A percentile compares a stretch with the other conserved stretches of the same genome.
These are phyloP conservation scores for Tetrahymena borealis DNA, from an alignment of 73 alveolate species.

Conservation along the genomic window DNA sequence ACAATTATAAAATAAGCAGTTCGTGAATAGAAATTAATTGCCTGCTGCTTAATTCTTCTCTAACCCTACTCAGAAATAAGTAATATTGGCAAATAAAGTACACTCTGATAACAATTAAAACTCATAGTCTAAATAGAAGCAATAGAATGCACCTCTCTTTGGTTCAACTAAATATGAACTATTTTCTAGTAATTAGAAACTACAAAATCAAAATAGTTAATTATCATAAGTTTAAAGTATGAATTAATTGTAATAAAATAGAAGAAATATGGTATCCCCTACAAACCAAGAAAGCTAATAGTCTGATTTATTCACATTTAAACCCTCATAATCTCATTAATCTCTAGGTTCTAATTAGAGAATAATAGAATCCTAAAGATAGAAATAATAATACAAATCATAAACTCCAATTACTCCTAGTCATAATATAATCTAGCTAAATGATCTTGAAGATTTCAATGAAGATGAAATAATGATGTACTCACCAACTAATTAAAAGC, in stretches of 20 bases:
- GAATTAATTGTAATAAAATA: not conserved
- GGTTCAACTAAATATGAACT: too few relatives aligned
- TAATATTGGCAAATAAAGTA: not conserved
- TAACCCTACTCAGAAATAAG: not conserved
- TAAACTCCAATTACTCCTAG: not conserved
- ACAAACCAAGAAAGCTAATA: not conserved
- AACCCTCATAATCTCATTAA: not conserved
- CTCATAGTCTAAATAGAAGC: not conserved
- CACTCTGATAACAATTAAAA: not conserved
- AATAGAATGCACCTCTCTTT: not conserved
- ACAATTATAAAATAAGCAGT: not conserved
- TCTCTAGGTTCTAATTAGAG: not conserved
- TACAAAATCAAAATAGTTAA: too few relatives aligned
- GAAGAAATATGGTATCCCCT: not conserved
- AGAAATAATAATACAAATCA: not conserved
- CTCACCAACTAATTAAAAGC: not conserved
- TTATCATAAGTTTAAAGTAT: too few relatives aligned
- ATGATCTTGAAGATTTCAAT: not conserved
- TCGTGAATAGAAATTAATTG: not conserved
- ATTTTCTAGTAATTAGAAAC: too few relatives aligned
- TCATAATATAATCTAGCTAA: not conserved
- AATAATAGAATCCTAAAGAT: not conserved
- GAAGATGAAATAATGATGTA: not conserved
- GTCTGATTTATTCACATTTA: not conserved
- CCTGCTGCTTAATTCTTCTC: not conserved